Conservation (phyloP, 2,329 filamentous ascomycete species). For the Elsinoe ampelina region DNA sequence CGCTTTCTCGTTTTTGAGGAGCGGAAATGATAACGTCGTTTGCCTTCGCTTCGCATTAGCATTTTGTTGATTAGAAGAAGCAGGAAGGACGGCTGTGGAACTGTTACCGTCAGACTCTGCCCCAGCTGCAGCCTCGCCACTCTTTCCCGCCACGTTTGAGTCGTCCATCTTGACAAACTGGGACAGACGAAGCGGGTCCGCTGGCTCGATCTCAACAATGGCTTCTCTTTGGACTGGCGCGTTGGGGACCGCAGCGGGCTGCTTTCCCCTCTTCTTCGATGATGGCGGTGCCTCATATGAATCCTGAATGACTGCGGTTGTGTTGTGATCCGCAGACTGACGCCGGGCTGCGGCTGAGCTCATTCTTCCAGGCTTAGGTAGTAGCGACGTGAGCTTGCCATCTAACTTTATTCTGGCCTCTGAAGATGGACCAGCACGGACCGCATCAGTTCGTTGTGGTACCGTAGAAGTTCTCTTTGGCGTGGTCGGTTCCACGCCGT, state of each 20-base stretch:
- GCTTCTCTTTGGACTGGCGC: background rate
- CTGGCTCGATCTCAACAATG: background rate
- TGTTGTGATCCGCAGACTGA: background rate
- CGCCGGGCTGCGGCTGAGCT: too few species aligned
- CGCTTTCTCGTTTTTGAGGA: background rate
- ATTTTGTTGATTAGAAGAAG: background rate
- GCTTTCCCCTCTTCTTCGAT: background rate
- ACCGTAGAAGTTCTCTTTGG: background rate
- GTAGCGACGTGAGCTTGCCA: background rate
- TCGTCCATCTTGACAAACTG: background rate
- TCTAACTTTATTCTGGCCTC: background rate
- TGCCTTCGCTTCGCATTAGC: slow-evolving; percentile 1
- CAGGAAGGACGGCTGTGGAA: background rate
- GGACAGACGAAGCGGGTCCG: background rate
- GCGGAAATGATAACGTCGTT: slow-evolving; percentile 2
- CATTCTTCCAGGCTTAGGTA: background rate
- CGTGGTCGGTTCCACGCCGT: background rate
- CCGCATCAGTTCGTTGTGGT: background rate
- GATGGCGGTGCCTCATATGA: background rate
- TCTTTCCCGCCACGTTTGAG: too few species aligned
- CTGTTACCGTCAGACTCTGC: slow-evolving; percentile 1
- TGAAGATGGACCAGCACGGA: background rate
- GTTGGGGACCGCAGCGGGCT: background rate
- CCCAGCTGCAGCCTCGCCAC: background rate
- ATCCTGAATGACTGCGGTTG: background rate